Conservation (phyloP, 2,329 filamentous ascomycete species). For the Furcasterigmium sp. region DNA sequence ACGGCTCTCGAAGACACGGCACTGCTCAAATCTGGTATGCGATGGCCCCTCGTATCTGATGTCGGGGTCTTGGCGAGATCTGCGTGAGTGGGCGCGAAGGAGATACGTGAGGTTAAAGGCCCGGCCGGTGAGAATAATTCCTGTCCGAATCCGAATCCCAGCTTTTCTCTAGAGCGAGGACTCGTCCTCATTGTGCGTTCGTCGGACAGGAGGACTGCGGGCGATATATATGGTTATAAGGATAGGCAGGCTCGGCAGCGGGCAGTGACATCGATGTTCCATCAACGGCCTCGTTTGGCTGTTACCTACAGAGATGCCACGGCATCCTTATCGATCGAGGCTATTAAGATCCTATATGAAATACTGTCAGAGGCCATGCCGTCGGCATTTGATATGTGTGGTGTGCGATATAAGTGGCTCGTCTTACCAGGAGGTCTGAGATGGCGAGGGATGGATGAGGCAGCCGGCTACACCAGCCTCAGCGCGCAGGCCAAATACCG, state of each 20-base stretch:
- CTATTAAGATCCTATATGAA: neutral
- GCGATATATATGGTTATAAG: constrained; percentile 7
- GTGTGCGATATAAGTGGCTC: neutral
- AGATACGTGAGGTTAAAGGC: constrained; percentile 18
- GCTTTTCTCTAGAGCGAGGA: constrained; percentile 11
- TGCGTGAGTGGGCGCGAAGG: constrained; percentile 9
- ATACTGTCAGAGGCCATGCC: too few relatives aligned
- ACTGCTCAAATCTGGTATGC: constrained; percentile 10
- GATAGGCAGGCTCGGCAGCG: constrained; percentile 3
- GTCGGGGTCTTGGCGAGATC: constrained; percentile 18
- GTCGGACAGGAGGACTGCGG: constrained; percentile 5
- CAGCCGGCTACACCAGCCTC: neutral
- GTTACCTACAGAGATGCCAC: neutral
- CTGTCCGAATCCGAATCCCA: constrained; percentile 16
- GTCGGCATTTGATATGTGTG: too few relatives aligned
- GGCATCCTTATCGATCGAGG: neutral
- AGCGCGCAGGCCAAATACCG: too few relatives aligned
- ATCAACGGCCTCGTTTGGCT: constrained; percentile 1
- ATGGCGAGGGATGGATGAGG: neutral
- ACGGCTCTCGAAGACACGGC: constrained; percentile 25
- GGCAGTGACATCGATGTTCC: constrained; percentile 7
- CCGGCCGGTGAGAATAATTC: constrained; percentile 13
- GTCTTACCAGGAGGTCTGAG: neutral
- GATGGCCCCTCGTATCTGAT: constrained; percentile 16
- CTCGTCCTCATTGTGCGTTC: constrained; percentile 12